A percentile compares a stretch with the other conserved stretches of the same genome.
Evolutionary conservation across 2,329 filamentous ascomycete genomes (phyloP).

Genomic region (Hysterium pulicare): DNA sequence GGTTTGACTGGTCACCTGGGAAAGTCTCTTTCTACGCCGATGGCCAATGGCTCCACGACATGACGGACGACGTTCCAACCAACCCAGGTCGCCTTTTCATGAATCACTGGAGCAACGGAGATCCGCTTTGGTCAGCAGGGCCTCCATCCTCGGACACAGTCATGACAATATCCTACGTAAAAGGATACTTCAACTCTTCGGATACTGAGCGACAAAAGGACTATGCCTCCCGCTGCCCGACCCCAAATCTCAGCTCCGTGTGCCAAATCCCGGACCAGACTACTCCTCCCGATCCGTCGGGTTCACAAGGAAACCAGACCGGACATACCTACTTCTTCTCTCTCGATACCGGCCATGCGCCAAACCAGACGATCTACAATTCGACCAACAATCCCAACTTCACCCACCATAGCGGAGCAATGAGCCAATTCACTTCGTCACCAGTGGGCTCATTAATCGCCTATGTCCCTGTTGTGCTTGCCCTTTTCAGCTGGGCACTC

Average conservation of each 20-base stretch:
- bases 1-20: conserved; percentile 67
- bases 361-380: conserved; percentile 25
- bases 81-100: conserved; percentile 64
- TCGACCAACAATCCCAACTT: conserved; percentile 9
- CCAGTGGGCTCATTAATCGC: conserved; percentile 15
- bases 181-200: conserved; percentile 77
- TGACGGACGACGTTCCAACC: conserved; percentile 57
- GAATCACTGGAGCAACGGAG: conserved; percentile 76
- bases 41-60: conserved; percentile 53
- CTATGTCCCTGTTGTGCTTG: conserved; percentile 21
- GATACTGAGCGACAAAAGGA: conserved; percentile 22
- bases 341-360: conserved; percentile 22
- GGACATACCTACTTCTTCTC: conserved; percentile 38
- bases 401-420: conserved; percentile 9
- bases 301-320: conserved; percentile 16
- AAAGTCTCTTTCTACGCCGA: conserved; percentile 69
- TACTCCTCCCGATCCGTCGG: conserved; percentile 24
- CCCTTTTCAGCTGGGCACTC: conserved; percentile 25
- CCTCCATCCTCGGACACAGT: conserved; percentile 62
- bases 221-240: conserved; percentile 31
- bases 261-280: conserved; percentile 35
- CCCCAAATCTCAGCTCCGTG: conserved; percentile 23
- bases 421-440: conserved; percentile 13
- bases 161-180: conserved; percentile 66
- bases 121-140: conserved; percentile 66